Percentiles rank a stretch among this genome's conserved stretches.
These are phyloP conservation scores for Potentilla sterilis DNA, from an alignment of 306 rosid genomes.

Conservation along the genomic window DNA sequence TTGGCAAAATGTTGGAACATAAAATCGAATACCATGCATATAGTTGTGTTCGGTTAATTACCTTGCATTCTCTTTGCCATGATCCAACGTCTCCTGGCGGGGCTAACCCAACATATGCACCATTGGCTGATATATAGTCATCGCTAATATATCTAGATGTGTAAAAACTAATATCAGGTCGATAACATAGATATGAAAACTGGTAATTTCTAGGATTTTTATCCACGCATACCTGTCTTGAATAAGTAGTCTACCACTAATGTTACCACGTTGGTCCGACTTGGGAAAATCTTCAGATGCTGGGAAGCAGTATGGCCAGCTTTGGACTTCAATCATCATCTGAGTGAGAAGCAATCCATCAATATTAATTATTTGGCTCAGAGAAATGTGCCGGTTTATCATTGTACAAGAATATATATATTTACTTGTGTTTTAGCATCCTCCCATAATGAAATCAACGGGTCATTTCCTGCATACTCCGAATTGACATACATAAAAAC, in stretches of 20 bases:
- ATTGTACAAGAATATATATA: background rate
- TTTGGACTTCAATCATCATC: conserved; percentile 36
- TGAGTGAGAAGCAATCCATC: conserved; percentile 2
- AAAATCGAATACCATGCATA: background rate
- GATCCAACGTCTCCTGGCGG: conserved; percentile 52
- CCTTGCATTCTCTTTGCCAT: conserved; percentile 85
- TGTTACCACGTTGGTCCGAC: conserved; percentile 31
- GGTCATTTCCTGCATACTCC: conserved; percentile 25
- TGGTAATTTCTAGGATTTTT: background rate
- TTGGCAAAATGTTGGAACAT: background rate
- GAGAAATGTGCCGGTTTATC: background rate
- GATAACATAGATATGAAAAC: background rate
- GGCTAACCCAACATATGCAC: conserved; percentile 55
- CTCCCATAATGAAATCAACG: conserved; percentile 33
- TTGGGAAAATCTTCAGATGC: conserved; percentile 44
- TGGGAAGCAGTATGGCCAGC: conserved; percentile 50
- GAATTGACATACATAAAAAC: conserved; percentile 41
- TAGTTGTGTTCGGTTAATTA: conserved; percentile 10
- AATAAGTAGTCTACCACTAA: conserved; percentile 38
- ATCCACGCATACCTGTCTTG: conserved; percentile 29
- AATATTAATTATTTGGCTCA: background rate
- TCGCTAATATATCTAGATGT: conserved; percentile 21
- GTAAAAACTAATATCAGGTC: no score
- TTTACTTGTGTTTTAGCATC: conserved; percentile 44
- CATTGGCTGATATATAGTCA: conserved; percentile 28